Conservation (phyloP, 2,329 filamentous ascomycete species). For the Aspergillus luchuensis region DNA sequence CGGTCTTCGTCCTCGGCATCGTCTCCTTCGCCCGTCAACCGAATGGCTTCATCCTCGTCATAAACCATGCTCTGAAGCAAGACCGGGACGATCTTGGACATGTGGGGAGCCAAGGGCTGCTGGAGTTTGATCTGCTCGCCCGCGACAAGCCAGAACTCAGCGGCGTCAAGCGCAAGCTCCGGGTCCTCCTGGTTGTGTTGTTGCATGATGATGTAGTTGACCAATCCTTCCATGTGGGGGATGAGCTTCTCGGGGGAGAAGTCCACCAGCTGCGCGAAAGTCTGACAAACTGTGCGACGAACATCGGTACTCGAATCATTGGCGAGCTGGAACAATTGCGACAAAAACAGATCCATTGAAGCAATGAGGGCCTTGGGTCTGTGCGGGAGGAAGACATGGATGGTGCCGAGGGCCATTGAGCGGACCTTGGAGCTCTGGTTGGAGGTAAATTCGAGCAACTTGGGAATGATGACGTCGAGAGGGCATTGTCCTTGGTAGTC, state of each 20-base stretch:
- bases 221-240: conserved; percentile 82
- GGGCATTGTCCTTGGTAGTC: conserved; percentile 88
- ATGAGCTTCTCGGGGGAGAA: conserved; percentile 85
- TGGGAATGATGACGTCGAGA: conserved; percentile 83
- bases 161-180: conserved; percentile 88
- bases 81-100: conserved; percentile 84
- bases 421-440: conserved; percentile 76
- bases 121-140: conserved; percentile 84
- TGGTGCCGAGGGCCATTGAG: conserved; percentile 74
- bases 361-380: conserved; percentile 80
- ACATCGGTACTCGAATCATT: conserved; percentile 78
- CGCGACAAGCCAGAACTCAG: conserved; percentile 95
- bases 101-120: conserved; percentile 72
- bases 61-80: conserved; percentile 95
- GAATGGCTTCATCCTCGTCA: conserved; percentile 85
- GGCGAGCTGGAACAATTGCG: conserved; percentile 79
- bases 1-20: conserved; percentile 92
- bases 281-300: conserved; percentile 86
- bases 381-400: conserved; percentile 89
- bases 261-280: conserved; percentile 90
- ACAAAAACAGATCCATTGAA: conserved; percentile 77
- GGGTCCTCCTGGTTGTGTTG: conserved; percentile 80
- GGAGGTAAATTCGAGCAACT: conserved; percentile 82
- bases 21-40: conserved; percentile 79
- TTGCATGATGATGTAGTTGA: conserved; percentile 90